Conservation (phyloP, 2,329 filamentous ascomycete species). For the Trichoderma oligosporum region DNA sequence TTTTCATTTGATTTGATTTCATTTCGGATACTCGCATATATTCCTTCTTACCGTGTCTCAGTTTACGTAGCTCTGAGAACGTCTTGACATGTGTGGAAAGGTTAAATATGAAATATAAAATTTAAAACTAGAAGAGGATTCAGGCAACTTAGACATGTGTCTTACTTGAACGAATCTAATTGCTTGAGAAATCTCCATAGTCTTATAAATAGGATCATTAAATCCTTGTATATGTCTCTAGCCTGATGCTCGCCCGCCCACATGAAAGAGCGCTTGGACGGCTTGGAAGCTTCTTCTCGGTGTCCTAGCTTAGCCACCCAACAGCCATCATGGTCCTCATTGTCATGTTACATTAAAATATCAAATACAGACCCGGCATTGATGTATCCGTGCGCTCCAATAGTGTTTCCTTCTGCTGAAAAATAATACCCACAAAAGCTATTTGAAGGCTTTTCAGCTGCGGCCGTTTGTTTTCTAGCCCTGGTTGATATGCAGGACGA, state of each 20-base stretch:
- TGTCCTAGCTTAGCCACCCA: neutral
- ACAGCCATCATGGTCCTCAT: conserved; percentile 16
- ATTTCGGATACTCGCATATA: neutral
- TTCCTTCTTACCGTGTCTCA: neutral
- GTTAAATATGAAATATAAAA: no score
- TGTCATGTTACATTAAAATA: neutral
- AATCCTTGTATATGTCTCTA: neutral
- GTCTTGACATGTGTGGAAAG: neutral
- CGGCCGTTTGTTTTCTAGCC: conserved; percentile 4
- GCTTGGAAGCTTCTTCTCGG: neutral
- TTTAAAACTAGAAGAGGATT: neutral
- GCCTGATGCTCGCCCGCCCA: neutral
- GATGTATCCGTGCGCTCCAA: conserved; percentile 9
- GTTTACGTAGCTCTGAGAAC: neutral
- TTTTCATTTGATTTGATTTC: neutral
- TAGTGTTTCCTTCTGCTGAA: neutral
- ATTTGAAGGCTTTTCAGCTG: neutral
- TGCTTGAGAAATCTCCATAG: neutral
- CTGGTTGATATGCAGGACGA: neutral
- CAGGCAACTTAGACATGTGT: neutral
- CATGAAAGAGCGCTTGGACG: neutral
- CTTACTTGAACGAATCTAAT: neutral
- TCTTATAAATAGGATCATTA: neutral
- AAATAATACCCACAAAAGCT: neutral
- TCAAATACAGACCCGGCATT: conserved; percentile 1